Conservation (phyloP, 192 early-diverging fungal genomes). For the Podochytrium sp. region DNA sequence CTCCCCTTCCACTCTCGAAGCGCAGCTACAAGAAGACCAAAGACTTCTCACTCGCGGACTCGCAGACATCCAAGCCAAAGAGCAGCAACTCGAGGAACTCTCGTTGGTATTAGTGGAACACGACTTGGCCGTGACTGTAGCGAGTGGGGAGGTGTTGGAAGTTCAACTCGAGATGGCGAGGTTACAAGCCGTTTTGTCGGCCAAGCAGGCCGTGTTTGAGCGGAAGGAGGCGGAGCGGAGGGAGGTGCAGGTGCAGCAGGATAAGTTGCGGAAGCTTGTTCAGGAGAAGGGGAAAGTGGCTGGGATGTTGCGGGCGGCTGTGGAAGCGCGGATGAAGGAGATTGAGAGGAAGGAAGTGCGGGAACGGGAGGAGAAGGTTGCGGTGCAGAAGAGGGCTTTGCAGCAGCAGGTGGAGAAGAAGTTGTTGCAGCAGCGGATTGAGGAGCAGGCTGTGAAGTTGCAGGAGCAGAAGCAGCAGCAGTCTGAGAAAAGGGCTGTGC, state of each 20-base stretch:
- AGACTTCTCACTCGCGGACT: not conserved
- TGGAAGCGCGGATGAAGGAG: not conserved
- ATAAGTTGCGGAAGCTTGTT: not conserved
- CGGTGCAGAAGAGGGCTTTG: not conserved
- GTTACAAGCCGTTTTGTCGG: not conserved
- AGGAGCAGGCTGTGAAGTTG: not conserved
- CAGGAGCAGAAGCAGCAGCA: not conserved
- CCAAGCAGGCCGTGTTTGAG: not conserved
- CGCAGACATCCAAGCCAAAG: not conserved
- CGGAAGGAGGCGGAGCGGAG: not conserved
- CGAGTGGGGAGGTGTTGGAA: not conserved
- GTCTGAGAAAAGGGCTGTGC: not conserved
- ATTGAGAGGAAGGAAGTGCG: too few species aligned
- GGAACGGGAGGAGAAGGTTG: not conserved
- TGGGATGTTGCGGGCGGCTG: not conserved
- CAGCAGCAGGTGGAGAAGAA: not conserved
- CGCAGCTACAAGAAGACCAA: constrained; percentile 8
- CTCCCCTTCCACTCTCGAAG: not conserved
- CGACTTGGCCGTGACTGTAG: not conserved
- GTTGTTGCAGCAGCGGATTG: not conserved
- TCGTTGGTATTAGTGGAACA: too few species aligned
- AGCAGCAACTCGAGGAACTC: not conserved
- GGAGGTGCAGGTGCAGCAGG: not conserved
- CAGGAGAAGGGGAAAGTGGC: not conserved
- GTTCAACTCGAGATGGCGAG: not conserved